Percentiles rank a stretch among this genome's conserved stretches.
These are phyloP conservation scores for Gossypium gossypioides DNA, from an alignment of 441 rosid species.

Conservation along the genomic window DNA sequence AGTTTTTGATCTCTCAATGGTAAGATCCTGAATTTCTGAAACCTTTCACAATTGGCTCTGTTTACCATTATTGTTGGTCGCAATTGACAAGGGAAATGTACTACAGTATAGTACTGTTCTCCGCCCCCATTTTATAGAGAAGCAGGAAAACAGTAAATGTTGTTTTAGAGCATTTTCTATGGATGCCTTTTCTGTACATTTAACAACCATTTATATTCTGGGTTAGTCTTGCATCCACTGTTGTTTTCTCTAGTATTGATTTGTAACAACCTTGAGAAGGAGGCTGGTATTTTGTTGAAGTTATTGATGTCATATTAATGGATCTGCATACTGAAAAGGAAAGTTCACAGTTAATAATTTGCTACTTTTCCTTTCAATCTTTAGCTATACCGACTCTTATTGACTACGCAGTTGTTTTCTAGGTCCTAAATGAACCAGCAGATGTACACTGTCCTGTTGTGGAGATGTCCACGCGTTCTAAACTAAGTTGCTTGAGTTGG, in stretches of 20 bases:
- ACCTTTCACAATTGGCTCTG: slow-evolving; percentile 5
- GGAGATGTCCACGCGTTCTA: slow-evolving; percentile 95
- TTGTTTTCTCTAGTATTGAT: slow-evolving; percentile 1
- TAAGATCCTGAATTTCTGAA: slow-evolving; percentile 28
- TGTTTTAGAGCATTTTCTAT: not conserved
- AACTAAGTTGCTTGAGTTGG: slow-evolving; percentile 99
- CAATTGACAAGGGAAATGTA: slow-evolving; percentile 5
- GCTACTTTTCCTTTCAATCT: not conserved
- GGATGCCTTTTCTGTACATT: not conserved
- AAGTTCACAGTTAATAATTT: not conserved
- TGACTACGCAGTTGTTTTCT: slow-evolving; percentile 21
- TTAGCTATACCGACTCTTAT: not conserved
- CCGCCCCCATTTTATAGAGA: not conserved
- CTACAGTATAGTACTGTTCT: not conserved
- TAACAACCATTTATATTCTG: not conserved
- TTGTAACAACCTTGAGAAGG: not conserved
- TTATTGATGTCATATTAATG: not conserved
- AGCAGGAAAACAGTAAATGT: not conserved
- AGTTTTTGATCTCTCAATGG: slow-evolving; percentile 87
- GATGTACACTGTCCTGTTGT: slow-evolving; percentile 84
- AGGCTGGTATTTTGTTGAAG: slow-evolving; percentile 7
- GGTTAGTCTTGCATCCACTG: not conserved
- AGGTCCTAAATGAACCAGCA: slow-evolving; percentile 77
- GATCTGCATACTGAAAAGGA: not conserved
- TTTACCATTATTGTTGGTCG: not conserved